Base-by-base conservation (phyloP, 345 rosid species). In the Populus pruinosa region DNA sequence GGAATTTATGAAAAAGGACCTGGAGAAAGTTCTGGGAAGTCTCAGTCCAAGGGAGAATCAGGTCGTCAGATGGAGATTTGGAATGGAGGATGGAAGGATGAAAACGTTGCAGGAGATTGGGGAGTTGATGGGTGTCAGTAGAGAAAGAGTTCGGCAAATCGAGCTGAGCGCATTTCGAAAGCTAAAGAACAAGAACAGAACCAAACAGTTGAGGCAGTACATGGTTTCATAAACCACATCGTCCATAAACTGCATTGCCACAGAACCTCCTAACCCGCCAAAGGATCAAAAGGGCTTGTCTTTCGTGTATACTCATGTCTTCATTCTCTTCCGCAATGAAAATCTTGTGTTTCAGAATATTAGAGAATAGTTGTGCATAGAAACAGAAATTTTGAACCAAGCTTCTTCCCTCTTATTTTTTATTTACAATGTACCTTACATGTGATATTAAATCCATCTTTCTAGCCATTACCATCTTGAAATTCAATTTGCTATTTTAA, bases 31-130 rank as follows among this genome's bases (percentile, higher is more conserved):
- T 68, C 84, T 96, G 88, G 90, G 91, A 87, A 88, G 82, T 53
- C 88, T 96, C 47, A 86, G 79, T 76, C 83, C 88, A 5, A 87
- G 94, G 82, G 99, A 96, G 87, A 90, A 84, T 85, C 93, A 87
- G 65, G 96, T 93, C 14, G 81, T 96, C 72, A 86, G 88, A 70
- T 90, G 94, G 97, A 88, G 99, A 82, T 96, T 91, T 16, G 99
- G 99, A 31, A 82, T 96, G 79, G 97, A 88, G 1, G 96, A 92
- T 69, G 99, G 98, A 38, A 88, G 98, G 83, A 89, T 86, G 90
- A 96, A 91, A 82, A 93, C 98, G 0, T 79, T 96, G 83, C 99
- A 96, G 74, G 99, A 96, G 86, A 96, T 96, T 0, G 99, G 99
- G 14, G 99, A 96, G 71, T 55, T 81, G 39, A 89, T 96, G 88